A percentile compares a stretch with the other conserved stretches of the same genome.
These are phyloP conservation scores for Suillus discolor DNA, from an alignment of 768 basidiomycete genomes.

Conservation along the genomic window DNA sequence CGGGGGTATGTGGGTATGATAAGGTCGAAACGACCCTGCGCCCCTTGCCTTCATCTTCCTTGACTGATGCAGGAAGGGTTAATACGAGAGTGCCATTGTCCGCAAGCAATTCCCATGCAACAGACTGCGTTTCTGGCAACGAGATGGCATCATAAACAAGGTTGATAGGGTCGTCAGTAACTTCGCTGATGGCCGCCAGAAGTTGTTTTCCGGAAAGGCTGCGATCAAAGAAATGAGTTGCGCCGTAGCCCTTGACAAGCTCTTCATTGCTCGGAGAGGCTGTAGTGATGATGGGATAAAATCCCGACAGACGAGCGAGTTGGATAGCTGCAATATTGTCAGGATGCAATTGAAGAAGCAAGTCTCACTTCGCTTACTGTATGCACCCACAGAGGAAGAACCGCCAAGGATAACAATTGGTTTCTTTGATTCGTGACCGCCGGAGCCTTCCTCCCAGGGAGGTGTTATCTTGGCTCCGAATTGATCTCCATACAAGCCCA, in stretches of 20 bases:
- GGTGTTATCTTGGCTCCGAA: constrained; percentile 42
- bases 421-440: constrained; percentile 41
- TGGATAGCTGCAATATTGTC: constrained; percentile 35
- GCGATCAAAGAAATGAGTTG: constrained; percentile 43
- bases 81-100: constrained; percentile 35
- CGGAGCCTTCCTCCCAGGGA: constrained; percentile 36
- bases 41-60: constrained; percentile 24
- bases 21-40: constrained; percentile 25
- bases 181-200: constrained; percentile 25
- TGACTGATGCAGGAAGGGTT: constrained; percentile 26
- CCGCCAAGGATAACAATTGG: constrained; percentile 54
- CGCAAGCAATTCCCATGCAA: constrained; percentile 35
- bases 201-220: constrained; percentile 20
- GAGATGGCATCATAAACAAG: constrained; percentile 37
- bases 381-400: constrained; percentile 49
- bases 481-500: constrained; percentile 46
- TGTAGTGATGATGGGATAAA: constrained; percentile 45
- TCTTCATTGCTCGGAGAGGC: constrained; percentile 35
- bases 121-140: constrained; percentile 35
- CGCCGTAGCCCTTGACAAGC: constrained; percentile 39
- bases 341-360: constrained; percentile 5
- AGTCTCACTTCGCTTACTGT: constrained; percentile 31
- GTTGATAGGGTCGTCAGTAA: constrained; percentile 25
- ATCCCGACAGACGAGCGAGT: constrained; percentile 41
- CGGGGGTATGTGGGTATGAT: constrained; percentile 22